Conservation (phyloP, 768 basidiomycete species). For the Auriscalpium vulgare region DNA sequence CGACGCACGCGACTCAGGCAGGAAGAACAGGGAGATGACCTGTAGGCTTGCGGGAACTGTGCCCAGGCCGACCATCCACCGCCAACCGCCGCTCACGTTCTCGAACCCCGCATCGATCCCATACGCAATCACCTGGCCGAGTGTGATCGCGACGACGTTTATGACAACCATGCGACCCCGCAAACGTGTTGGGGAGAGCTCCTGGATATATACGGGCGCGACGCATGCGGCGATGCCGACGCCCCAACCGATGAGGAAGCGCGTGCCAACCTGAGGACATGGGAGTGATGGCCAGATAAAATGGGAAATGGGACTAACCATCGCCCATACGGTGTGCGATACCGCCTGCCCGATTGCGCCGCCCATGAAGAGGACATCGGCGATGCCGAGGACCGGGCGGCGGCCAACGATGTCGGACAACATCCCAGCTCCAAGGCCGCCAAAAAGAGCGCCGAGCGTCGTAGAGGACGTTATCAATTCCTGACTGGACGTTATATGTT, state of each 20-base stretch:
- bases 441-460: constrained; percentile 69
- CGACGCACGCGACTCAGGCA: constrained; percentile 74
- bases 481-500: constrained; percentile 24
- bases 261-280: constrained; percentile 46
- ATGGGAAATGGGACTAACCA: constrained; percentile 34
- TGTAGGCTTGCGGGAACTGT: constrained; percentile 62
- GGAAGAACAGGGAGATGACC: constrained; percentile 47
- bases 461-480: constrained; percentile 79
- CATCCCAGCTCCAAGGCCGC: constrained; percentile 62
- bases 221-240: constrained; percentile 73
- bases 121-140: constrained; percentile 75
- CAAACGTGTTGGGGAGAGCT: constrained; percentile 66
- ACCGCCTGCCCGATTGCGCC: constrained; percentile 69
- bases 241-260: constrained; percentile 68
- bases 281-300: not conserved
- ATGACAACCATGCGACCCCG: constrained; percentile 75
- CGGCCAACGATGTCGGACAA: constrained; percentile 68
- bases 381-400: constrained; percentile 52
- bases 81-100: constrained; percentile 56
- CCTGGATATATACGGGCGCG: constrained; percentile 79
- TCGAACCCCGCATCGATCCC: constrained; percentile 63
- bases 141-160: constrained; percentile 77
- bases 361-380: constrained; percentile 66
- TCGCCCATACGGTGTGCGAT: constrained; percentile 59
- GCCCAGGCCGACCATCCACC: constrained; percentile 80